Conservation (phyloP, 805 yeast species). For the Wickerhamomyces alni region DNA sequence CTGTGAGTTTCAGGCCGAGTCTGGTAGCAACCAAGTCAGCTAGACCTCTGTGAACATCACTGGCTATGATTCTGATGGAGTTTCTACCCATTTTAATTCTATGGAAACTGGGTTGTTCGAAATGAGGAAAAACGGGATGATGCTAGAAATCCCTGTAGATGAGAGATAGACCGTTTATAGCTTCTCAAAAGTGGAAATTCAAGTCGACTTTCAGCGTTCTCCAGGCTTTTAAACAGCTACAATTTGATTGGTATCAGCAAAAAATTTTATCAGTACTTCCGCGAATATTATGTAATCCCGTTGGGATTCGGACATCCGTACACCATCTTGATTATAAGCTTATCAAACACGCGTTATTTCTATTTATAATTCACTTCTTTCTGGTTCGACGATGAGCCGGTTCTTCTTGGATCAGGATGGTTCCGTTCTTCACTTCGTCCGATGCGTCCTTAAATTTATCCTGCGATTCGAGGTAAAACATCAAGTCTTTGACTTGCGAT, state of each 20-base stretch:
- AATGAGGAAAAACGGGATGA: no score
- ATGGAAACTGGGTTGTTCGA: no score
- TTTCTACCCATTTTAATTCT: slow-evolving; percentile 69
- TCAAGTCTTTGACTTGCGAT: slow-evolving; percentile 67
- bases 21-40: slow-evolving; percentile 65
- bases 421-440: slow-evolving; percentile 70
- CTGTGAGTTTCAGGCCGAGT: slow-evolving; percentile 54
- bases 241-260: background rate
- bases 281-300: background rate
- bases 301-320: no score
- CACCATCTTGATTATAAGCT: no score
- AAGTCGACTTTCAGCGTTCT: background rate
- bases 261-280: no score
- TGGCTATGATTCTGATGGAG: slow-evolving; percentile 61
- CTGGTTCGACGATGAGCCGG: no score
- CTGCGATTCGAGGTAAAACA: slow-evolving; percentile 73
- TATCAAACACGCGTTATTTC: no score
- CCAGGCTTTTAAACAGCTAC: background rate
- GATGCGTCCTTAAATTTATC: slow-evolving; percentile 67
- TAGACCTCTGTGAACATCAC: slow-evolving; percentile 61
- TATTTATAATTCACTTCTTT: no score
- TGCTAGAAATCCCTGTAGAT: no score
- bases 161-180: background rate
- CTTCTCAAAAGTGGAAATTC: background rate
- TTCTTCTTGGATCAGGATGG: slow-evolving; percentile 40